Conservation (phyloP, 768 basidiomycete species). For the Candolleomyces eurysporus region DNA sequence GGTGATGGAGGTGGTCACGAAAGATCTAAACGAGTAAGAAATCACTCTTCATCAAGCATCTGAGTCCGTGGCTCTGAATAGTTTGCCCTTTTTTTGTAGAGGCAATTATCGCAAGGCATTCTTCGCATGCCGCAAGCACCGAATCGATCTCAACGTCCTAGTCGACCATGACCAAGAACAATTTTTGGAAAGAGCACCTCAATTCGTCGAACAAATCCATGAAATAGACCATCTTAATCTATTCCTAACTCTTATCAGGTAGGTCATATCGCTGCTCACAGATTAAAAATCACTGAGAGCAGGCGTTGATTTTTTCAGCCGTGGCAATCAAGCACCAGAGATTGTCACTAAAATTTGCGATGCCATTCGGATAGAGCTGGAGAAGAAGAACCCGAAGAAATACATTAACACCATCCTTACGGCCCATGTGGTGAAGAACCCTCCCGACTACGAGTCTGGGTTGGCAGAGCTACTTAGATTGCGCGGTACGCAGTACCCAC, state of each 20-base stretch:
- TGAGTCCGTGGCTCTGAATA: neutral
- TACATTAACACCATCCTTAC: constrained; percentile 93
- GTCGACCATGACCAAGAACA: constrained; percentile 72
- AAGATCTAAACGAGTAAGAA: constrained; percentile 72
- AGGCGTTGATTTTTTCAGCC: constrained; percentile 37
- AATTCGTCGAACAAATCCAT: constrained; percentile 80
- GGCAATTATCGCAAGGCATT: constrained; percentile 85
- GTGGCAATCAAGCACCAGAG: constrained; percentile 54
- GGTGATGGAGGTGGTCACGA: constrained; percentile 80
- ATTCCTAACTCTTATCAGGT: constrained; percentile 87
- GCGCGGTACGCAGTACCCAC: constrained; percentile 52
- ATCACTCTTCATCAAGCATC: neutral
- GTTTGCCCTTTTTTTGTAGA: constrained; percentile 34
- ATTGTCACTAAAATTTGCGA: constrained; percentile 74
- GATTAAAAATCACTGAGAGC: neutral
- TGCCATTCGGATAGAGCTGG: constrained; percentile 67
- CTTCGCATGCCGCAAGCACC: constrained; percentile 86
- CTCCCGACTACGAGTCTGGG: constrained; percentile 87
- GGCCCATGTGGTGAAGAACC: constrained; percentile 87
- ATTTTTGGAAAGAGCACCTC: constrained; percentile 61
- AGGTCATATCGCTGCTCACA: constrained; percentile 17
- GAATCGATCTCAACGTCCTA: constrained; percentile 88
- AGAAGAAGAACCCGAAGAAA: constrained; percentile 65
- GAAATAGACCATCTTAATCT: constrained; percentile 93
- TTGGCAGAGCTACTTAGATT: constrained; percentile 71